Evolutionary conservation across 2,329 filamentous ascomycete genomes (phyloP), one percentile per base, ranked within the genome.

Genomic region (Berkeleyomyces rouxiae): DNA sequence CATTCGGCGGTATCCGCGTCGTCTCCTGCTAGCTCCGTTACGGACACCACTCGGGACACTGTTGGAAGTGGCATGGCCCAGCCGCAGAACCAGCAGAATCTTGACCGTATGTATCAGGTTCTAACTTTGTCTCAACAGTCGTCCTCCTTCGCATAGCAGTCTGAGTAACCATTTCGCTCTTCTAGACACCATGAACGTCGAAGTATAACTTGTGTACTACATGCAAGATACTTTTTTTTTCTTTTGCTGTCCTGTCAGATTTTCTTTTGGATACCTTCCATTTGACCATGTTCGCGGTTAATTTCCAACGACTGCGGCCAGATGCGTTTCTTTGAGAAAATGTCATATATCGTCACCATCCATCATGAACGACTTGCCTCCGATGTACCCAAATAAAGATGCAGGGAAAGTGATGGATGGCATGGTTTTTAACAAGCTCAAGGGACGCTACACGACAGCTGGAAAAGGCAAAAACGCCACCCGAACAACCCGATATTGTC

Each of bases 21-120:
- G 70, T 79, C 80, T 67, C 80, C 82, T 68, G 77, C 83, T 71
- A 78, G 80, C 69, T 84, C 82, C 70, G 84, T 85, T 70, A 84
- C 82, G 71, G 83, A 85, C 73, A 76, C 79, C 68, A 85, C 82
- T 67, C 78, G 83, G 71, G 78, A 76, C 72, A 77, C 82, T 70
- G 81, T 85, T 68, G 74, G 84, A 71, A 78, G 77, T 72, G 80
- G 79, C 61, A 74, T 85, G 66, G 80, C 77, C 70, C 81, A 82
- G 70, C 74, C 77, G 66, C 75, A 78, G 61, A 80, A 80, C 46
- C 60, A 61, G n/a, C 60, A 61, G 60, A 55, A 44, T 47, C 60
- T 61, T 61, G 60, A 61, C 51, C 49, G 60, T 55, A 61, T 61
- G 60, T 61, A 61, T 61, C 33, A 16, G 39, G 47, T 7, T 57